Percentiles rank a stretch among this genome's conserved stretches.
These are phyloP conservation scores for Penicillium samsonianum DNA, from an alignment of 495 filamentous ascomycete species.

Conservation along the genomic window DNA sequence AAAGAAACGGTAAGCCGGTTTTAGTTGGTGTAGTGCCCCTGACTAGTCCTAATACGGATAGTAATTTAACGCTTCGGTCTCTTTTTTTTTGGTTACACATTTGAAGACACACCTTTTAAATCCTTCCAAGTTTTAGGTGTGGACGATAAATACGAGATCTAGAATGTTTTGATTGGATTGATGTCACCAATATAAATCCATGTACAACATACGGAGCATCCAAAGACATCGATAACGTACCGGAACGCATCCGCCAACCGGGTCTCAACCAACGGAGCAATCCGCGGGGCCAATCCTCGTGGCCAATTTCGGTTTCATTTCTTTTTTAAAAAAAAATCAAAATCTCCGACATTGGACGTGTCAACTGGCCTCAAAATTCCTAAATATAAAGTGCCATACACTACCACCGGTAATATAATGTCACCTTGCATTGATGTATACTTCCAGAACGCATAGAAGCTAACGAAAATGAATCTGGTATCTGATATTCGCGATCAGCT, in stretches of 20 bases:
- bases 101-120: neutral
- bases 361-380: neutral
- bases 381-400: neutral
- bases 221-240: neutral
- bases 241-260: neutral
- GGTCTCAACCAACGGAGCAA: neutral
- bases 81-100: neutral
- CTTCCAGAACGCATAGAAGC: neutral
- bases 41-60: conserved; percentile 10
- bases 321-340: neutral
- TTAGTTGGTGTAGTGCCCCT: conserved; percentile 6
- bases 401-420: neutral
- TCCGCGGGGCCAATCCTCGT: conserved; percentile 3
- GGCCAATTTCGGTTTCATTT: neutral
- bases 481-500: neutral
- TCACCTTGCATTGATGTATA: conserved; percentile 1
- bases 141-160: neutral
- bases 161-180: neutral
- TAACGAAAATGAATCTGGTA: neutral
- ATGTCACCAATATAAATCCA: neutral
- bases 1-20: neutral
- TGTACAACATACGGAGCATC: neutral
- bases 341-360: conserved; percentile 1
- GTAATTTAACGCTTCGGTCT: neutral
- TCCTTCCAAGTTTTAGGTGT: neutral